phyloP scores from a whole-genome alignment of 1,139 yeast species.

The Taphrina confusa region DNA sequence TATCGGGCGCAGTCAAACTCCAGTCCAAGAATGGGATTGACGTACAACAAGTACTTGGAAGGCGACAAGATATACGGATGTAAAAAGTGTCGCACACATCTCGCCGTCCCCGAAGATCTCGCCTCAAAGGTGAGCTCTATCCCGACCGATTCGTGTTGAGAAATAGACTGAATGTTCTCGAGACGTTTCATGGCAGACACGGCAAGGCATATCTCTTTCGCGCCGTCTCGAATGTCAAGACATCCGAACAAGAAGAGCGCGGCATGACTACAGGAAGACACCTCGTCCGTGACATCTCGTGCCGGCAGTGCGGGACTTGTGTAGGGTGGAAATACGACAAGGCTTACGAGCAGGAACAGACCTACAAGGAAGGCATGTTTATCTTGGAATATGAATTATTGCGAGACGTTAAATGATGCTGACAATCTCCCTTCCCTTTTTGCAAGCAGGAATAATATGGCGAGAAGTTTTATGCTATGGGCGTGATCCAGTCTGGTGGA shows the following conservation, averaged over 20 bases:
- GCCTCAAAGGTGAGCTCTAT: slow-evolving; percentile 46
- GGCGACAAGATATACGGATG: slow-evolving; percentile 48
- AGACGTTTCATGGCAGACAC: slow-evolving; percentile 49
- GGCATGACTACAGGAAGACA: slow-evolving; percentile 73
- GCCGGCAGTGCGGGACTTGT: slow-evolving; percentile 63
- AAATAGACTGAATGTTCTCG: slow-evolving; percentile 9
- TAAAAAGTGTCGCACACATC: slow-evolving; percentile 48
- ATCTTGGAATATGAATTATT: slow-evolving; percentile 59
- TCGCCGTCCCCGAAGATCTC: slow-evolving; percentile 47
- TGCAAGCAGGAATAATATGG: too few relatives aligned
- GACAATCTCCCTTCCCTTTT: too few relatives aligned
- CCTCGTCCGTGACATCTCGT: slow-evolving; percentile 61
- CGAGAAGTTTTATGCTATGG: too few relatives aligned
- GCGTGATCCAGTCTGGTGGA: too few relatives aligned
- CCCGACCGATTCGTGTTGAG: too few relatives aligned
- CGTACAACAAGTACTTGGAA: slow-evolving; percentile 46
- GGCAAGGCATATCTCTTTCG: slow-evolving; percentile 51
- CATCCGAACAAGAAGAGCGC: slow-evolving; percentile 47
- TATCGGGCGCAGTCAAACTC: too few relatives aligned
- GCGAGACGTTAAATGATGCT: slow-evolving; percentile 16
- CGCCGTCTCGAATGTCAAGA: slow-evolving; percentile 49
- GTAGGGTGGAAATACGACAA: slow-evolving; percentile 80
- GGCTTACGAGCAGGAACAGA: slow-evolving; percentile 58
- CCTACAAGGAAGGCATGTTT: slow-evolving; percentile 75
- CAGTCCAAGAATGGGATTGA: slow-evolving; percentile 44